Percentiles rank a stretch among this genome's conserved stretches.
These are phyloP conservation scores for Dendrobium chrysotoxum DNA, from an alignment of 106 monocot species.

Conservation along the genomic window DNA sequence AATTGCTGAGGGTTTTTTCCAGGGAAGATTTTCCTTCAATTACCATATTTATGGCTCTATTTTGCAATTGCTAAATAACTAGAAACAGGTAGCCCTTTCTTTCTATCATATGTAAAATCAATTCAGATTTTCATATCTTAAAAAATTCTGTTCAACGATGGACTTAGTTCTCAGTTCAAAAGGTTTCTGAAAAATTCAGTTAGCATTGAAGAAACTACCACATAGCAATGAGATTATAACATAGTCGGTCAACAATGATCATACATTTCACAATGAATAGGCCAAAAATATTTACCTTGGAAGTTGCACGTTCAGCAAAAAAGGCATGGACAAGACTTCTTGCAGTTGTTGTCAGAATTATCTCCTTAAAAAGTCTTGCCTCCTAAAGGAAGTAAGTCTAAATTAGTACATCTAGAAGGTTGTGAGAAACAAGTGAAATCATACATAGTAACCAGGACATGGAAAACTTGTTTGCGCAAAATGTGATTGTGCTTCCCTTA, in stretches of 20 bases:
- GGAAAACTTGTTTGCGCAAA: background rate
- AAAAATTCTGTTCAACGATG: background rate
- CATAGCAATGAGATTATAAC: background rate
- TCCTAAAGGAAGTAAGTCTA: background rate
- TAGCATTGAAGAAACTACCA: background rate
- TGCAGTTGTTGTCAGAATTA: conserved; percentile 4
- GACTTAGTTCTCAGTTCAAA: background rate
- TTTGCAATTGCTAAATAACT: background rate
- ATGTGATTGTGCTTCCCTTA: background rate
- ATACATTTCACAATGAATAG: background rate
- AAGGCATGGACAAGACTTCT: conserved; percentile 10
- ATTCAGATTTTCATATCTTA: background rate
- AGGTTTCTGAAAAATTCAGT: background rate
- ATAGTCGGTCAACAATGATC: background rate
- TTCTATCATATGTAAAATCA: background rate
- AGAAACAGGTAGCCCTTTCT: background rate
- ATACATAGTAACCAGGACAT: background rate
- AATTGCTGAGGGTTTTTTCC: background rate
- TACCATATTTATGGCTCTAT: background rate
- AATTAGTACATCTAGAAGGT: background rate
- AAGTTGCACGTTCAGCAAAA: conserved; percentile 14
- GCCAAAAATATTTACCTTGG: conserved; percentile 7
- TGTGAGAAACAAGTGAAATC: background rate
- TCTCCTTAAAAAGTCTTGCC: conserved; percentile 7
- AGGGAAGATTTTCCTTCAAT: background rate